These are phyloP conservation scores for Periconia digitata DNA, from an alignment of 2,329 filamentous ascomycete species.

Conservation along the genomic window DNA sequence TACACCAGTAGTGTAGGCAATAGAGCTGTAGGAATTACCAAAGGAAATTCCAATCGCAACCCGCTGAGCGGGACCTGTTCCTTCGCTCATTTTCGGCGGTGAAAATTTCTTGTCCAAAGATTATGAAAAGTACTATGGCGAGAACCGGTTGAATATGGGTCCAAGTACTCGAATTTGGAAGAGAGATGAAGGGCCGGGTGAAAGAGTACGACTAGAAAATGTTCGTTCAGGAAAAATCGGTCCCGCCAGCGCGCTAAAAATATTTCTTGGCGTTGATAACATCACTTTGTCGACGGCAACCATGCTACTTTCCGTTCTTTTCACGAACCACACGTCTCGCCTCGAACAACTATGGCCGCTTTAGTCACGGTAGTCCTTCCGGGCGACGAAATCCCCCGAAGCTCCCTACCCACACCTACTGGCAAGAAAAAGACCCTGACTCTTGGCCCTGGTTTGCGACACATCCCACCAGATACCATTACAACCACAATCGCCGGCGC, in stretches of 20 bases:
- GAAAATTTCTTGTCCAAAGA: neutral
- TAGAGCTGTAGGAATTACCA: constrained; percentile 97
- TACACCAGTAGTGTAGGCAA: constrained; percentile 77
- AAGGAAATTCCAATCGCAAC: constrained; percentile 93
- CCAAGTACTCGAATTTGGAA: neutral
- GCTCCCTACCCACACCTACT: constrained; percentile 64
- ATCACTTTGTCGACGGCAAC: neutral
- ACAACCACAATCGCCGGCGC: constrained; percentile 68
- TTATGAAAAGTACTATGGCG: neutral
- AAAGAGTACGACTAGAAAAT: constrained; percentile 8
- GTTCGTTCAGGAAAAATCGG: constrained; percentile 18
- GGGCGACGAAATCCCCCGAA: constrained; percentile 71
- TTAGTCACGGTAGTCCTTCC: constrained; percentile 71
- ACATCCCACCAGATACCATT: constrained; percentile 76
- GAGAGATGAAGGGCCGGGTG: neutral
- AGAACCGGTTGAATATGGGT: neutral
- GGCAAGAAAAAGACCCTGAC: constrained; percentile 70
- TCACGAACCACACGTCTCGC: too few relatives aligned
- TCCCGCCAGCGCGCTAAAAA: constrained; percentile 14
- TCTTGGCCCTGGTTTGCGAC: constrained; percentile 79
- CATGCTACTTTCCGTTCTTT: constrained; percentile 6
- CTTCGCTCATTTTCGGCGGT: constrained; percentile 52
- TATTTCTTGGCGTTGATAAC: neutral
- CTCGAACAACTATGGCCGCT: constrained; percentile 53
- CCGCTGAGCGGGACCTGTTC: constrained; percentile 54